Evolutionary conservation across 441 rosid species (phyloP), one percentile per base, ranked within the genome.

Genomic region (Geranium incanum): DNA sequence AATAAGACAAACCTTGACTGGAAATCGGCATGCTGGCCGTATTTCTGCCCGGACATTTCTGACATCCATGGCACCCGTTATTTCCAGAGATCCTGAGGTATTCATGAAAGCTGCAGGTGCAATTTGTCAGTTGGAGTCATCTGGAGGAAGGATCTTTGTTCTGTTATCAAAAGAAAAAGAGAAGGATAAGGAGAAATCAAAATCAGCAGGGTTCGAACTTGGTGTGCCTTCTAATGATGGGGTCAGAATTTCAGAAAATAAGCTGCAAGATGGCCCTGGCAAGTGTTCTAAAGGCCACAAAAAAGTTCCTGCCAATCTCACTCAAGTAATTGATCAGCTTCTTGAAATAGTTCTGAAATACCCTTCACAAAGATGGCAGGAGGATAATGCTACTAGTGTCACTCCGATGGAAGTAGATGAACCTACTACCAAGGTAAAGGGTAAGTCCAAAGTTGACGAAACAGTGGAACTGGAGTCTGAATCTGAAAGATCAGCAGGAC

Each of bases 321-420:
- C 88, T 38, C 96, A 86, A 80, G 98, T 92, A 66, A 88, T 95
- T 76, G 98, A 95, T 79, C 99, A 89, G 83, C 98, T 95, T 80
- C 93, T 95, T 81, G 98, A 95, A 76, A 87, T 88, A 78, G 84
- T 95, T 36, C 68, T 91, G 85, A 92, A 84, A 76, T 92, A 81
- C 76, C 93, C 90, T 74, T 69, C 82, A 67, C 83, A 66, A 4
- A 81, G 81, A 80, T 76, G 82, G 76, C 89, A 79, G 80, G 95
- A 85, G 73, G 87, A 77, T 78, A 80, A 75, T 84, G 76, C 18
- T 39, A n/a, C n/a, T n/a, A n/a, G n/a, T n/a, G n/a, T 78, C 38
- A 77, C 78, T 33, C 83, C 81, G 7, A 92, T 91, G 98, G 98
- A 95, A 78, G 89, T 92, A 74, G 98, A 95, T 81, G 97, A 83